Percentiles rank a stretch among this genome's conserved stretches.
Evolutionary conservation across 2,329 filamentous ascomycete genomes (phyloP).

Genomic region (Alternaria triticimaculans): DNA sequence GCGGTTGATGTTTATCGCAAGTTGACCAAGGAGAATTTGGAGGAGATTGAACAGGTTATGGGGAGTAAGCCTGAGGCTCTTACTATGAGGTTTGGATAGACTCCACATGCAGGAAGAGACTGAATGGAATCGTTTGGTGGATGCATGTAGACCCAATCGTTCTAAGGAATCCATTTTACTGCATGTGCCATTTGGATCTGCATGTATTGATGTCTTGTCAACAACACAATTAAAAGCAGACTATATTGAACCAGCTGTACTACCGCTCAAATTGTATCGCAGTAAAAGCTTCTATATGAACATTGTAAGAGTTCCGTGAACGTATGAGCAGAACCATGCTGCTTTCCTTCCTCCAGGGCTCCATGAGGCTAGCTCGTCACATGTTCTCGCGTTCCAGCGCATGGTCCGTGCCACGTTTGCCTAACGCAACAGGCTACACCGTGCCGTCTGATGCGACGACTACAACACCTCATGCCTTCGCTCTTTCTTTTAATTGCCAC

Average conservation of each 20-base stretch:
- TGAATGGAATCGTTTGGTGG: no score
- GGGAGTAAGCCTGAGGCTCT: slow-evolving; percentile 41
- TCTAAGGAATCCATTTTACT: no score
- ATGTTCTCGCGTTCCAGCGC: neutral
- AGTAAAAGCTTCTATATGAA: neutral
- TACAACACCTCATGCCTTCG: neutral
- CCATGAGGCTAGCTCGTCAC: slow-evolving; percentile 1
- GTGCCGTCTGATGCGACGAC: neutral
- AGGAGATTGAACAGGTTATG: slow-evolving; percentile 49
- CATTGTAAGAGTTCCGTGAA: no score
- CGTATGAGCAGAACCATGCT: neutral
- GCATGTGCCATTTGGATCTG: no score
- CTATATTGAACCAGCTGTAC: no score
- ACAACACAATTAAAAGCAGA: no score
- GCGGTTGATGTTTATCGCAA: slow-evolving; percentile 54
- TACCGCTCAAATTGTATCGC: no score
- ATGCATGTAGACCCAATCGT: no score
- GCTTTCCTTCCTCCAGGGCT: neutral
- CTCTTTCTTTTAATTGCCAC: neutral
- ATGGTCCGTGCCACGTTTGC: slow-evolving; percentile 9
- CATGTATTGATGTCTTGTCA: no score
- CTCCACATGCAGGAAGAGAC: no score
- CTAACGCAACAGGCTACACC: slow-evolving; percentile 12
- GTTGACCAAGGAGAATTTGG: slow-evolving; percentile 53
- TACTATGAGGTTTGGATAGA: slow-evolving; percentile 33